Evolutionary conservation across 1,139 yeast genomes (phyloP).

Genomic region (Protomyces inundatus): DNA sequence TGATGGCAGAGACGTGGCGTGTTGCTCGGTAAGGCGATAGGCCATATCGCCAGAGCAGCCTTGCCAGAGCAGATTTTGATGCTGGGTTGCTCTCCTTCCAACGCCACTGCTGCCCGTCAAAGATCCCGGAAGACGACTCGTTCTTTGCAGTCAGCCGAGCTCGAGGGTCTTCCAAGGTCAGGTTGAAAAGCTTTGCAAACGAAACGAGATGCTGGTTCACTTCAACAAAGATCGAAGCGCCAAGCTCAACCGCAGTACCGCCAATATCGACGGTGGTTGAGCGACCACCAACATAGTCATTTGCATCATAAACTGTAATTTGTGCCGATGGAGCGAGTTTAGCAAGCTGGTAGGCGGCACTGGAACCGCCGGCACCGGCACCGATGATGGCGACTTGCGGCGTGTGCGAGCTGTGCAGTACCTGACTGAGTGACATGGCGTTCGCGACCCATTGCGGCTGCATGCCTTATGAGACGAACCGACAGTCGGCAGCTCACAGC

Average conservation of each 20-base stretch:
- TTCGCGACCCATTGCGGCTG: background rate
- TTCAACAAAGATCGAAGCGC: slow-evolving; percentile 45
- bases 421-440: background rate
- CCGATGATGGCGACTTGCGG: slow-evolving; percentile 43
- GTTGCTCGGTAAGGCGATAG: slow-evolving; percentile 17
- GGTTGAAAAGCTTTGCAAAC: slow-evolving; percentile 41
- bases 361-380: slow-evolving; percentile 49
- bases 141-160: background rate
- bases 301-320: slow-evolving; percentile 41
- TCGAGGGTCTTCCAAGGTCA: slow-evolving; percentile 30
- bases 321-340: slow-evolving; percentile 35
- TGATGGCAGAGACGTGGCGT: background rate
- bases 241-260: slow-evolving; percentile 35
- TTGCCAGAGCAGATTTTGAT: slow-evolving; percentile 24
- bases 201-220: slow-evolving; percentile 40
- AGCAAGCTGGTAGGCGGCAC: slow-evolving; percentile 44
- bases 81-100: background rate
- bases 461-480: background rate
- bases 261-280: slow-evolving; percentile 38
- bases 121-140: background rate
- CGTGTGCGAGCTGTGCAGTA: background rate
- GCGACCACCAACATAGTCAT: slow-evolving; percentile 43
- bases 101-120: background rate
- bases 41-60: slow-evolving; percentile 38
- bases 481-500: background rate